Evolutionary conservation across 176 grass and related monocot species (phyloP), one percentile per base, ranked within the genome.

Genomic region (Oryza brachyantha): DNA sequence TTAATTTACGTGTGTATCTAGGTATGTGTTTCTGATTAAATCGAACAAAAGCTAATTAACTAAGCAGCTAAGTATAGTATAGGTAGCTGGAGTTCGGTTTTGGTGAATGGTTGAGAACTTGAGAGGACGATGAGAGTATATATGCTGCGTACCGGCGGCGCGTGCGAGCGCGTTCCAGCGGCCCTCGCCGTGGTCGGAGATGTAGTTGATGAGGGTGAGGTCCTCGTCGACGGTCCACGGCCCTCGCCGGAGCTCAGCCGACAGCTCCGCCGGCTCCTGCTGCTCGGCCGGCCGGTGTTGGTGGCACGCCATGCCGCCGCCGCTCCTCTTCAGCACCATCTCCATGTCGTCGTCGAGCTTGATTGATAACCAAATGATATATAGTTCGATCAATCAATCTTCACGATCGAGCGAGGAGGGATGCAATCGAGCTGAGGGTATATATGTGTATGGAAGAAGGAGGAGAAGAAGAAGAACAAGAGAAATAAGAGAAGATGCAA

Each of bases 171-270:
- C 66, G 80, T 87, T 91, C 88, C 88, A 91, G 19, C 76, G 84
- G 2, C 88, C 84, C 60, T 87, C 84, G 76, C 88, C 88, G 60
- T 91, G 84, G 0, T 68, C 71, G 21, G 84, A 66, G 81, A 91
- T 91, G 72, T 87, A 87, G 80, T 81, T 91, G 80, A 86, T 29
- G 17, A 91, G 84, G 14, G 66, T 73, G 0, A 91, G 64, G 84
- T 91, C 88, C 84, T 91, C 84, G 26, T 87, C 81, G 24, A 84
- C 75, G 72, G 88, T 91, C 88, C 88, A 91, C 26, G 88, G 88
- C 8, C 88, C 88, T 0, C 80, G 84, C 29, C 84, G 81, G 57
- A 84, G 84, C 54, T 70, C 69, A 52, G 48, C 0, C 19, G 19
- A 8, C 17, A 21, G 17, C 17, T 21, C 29, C 14, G 27, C 76